Base-by-base conservation (phyloP, 257 asterid genomes). In the Solanum clarkiae region DNA sequence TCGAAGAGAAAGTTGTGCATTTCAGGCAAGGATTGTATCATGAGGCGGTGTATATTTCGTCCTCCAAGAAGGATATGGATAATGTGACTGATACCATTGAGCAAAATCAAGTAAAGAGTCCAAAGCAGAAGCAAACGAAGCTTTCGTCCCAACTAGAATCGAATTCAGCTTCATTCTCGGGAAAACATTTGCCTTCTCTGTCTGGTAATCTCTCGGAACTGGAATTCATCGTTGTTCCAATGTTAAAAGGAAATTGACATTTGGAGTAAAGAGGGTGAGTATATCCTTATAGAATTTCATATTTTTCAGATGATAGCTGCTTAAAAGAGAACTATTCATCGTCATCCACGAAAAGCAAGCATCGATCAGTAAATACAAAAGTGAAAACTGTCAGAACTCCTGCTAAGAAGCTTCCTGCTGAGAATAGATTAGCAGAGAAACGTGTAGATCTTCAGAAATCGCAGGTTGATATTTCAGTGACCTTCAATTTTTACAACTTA, bases 21-120 rank as follows among this genome's bases (percentile, higher is more conserved):
- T 94, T 90, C 88, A 92, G 99, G 86, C 94, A 94, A 87, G 99
- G 98, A 85, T 87, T 96, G 63, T 95, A 96, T 88, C 97, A 95
- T n/a, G 98, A 96, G 89, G 98, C 98, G 3, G 92, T 92, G 55
- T 88, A 91, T 90, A 91, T 90, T 88, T 94, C 98, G 4, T 91
- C 96, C 17, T 91, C 97, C 26, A 93, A 90, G 86, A 92, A 91
- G 85, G 90, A 90, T 44, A 83, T 88, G 85, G 94, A 93, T n/a
- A 84, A 86, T 89, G 87, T 91, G 6, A 85, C 87, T 74, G 95
- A 90, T 86, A 53, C 84, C 56, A 32, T 69, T 53, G 92, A 90
- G 36, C 84, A 84, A 15, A 80, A 65, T 87, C 88, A 86, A 87
- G 83, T 80, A 40, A 88, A 87, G 84, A 90, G 87, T 80, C 83